Percentiles rank a stretch among this genome's conserved stretches.
These are phyloP conservation scores for Phoenix roebelenii DNA, from an alignment of 176 grass and related monocot genomes.

Conservation along the genomic window DNA sequence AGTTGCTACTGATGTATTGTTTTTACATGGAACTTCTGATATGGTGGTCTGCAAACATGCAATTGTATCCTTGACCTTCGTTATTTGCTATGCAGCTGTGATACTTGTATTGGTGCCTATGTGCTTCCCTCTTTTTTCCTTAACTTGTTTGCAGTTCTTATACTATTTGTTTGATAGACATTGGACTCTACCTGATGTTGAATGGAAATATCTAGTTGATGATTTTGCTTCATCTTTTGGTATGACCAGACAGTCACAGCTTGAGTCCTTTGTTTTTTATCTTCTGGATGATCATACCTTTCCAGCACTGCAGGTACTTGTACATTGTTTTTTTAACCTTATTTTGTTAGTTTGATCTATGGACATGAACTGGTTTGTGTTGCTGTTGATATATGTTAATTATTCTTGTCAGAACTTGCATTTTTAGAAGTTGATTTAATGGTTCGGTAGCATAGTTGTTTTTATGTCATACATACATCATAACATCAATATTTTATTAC, in stretches of 20 bases:
- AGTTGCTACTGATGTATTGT: conserved; percentile 70
- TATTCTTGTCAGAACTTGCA: too few relatives aligned
- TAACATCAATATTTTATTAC: too few relatives aligned
- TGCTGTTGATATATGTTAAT: too few relatives aligned
- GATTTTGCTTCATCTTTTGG: conserved; percentile 80
- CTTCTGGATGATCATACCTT: conserved; percentile 76
- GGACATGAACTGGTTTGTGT: neutral
- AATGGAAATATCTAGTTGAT: conserved; percentile 82
- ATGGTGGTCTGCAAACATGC: conserved; percentile 87
- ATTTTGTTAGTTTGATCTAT: neutral
- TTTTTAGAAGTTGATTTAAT: too few relatives aligned
- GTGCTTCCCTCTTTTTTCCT: conserved; percentile 10
- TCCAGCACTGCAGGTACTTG: conserved; percentile 71
- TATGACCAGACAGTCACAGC: conserved; percentile 41
- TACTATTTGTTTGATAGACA: conserved; percentile 98
- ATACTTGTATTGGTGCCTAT: conserved; percentile 15
- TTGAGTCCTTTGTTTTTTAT: conserved; percentile 74
- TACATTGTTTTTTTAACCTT: conserved; percentile 10
- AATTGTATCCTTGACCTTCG: conserved; percentile 70
- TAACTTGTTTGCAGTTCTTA: conserved; percentile 46
- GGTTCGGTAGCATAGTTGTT: too few relatives aligned
- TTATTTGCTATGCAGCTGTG: neutral
- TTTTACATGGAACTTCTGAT: conserved; percentile 72
- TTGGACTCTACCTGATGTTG: conserved; percentile 60
- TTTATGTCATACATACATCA: too few relatives aligned